A percentile compares a stretch with the other conserved stretches of the same genome.
Conservation (phyloP, 2,329 filamentous ascomycete species). For the Alternaria sp. region DNA sequence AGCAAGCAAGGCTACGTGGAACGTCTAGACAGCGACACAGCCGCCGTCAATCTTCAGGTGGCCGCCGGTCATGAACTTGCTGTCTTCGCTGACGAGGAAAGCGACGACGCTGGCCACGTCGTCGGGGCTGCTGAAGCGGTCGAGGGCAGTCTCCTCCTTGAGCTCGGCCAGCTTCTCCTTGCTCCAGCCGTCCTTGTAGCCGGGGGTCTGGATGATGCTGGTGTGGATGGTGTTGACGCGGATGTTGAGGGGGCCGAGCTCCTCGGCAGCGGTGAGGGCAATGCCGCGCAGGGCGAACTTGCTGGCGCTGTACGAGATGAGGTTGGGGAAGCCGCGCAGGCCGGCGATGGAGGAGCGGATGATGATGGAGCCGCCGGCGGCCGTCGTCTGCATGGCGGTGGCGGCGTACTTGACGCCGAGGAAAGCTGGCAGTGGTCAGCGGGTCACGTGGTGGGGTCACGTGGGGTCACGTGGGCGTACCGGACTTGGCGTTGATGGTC, state of each 20-base stretch:
- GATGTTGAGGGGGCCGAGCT: conserved; percentile 47
- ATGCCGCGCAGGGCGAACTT: conserved; percentile 50
- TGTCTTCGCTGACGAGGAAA: conserved; percentile 49
- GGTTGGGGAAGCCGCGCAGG: conserved; percentile 46
- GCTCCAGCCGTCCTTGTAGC: conserved; percentile 46
- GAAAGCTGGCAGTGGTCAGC: conserved; percentile 33
- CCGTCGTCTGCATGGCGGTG: conserved; percentile 37
- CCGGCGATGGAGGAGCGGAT: conserved; percentile 50
- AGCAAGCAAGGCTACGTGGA: not conserved
- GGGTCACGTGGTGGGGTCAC: not conserved
- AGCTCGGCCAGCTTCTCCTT: conserved; percentile 44
- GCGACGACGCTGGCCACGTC: conserved; percentile 49
- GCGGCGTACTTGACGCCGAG: conserved; percentile 48
- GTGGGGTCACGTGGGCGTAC: conserved; percentile 23
- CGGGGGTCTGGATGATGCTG: conserved; percentile 46
- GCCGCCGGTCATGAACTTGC: conserved; percentile 49
- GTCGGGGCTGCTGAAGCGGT: conserved; percentile 45
- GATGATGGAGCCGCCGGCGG: conserved; percentile 48
- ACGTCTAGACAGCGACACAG: conserved; percentile 33
- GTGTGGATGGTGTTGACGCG: conserved; percentile 52
- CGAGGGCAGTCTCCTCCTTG: conserved; percentile 42
- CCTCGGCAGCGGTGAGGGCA: conserved; percentile 47
- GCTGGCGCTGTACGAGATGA: conserved; percentile 45
- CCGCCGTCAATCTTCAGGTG: conserved; percentile 45
- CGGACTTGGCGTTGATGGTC: conserved; percentile 47